phyloP scores from a whole-genome alignment of 129 eudicot species.

The Saposhnikovia divaricata region DNA sequence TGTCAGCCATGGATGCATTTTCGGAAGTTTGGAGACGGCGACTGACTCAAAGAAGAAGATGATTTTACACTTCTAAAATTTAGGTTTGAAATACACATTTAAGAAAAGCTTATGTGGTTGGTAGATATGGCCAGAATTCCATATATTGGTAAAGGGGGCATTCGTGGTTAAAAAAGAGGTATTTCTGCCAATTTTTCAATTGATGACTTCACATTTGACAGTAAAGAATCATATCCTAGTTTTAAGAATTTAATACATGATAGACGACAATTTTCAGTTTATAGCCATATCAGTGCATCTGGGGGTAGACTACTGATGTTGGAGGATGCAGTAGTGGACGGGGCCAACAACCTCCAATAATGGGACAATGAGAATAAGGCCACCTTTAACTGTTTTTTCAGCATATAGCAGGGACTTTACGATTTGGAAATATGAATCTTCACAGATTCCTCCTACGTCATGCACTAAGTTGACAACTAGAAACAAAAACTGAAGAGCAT shows the following conservation, averaged over 20 bases:
- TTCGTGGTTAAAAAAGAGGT: too few relatives aligned
- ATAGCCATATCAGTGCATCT: neutral
- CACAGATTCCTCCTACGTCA: neutral
- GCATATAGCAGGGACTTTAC: neutral
- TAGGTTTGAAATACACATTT: too few relatives aligned
- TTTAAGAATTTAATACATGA: neutral
- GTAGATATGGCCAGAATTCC: too few relatives aligned
- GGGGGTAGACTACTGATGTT: neutral
- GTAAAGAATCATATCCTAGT: neutral
- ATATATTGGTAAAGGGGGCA: too few relatives aligned
- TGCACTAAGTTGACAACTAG: neutral
- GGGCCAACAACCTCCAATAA: neutral
- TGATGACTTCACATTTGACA: neutral
- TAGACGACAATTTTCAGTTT: neutral
- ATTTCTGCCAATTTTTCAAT: too few relatives aligned
- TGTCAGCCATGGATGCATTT: too few relatives aligned
- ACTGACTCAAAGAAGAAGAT: too few relatives aligned
- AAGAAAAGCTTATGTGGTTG: too few relatives aligned
- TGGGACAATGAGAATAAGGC: neutral
- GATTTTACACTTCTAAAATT: too few relatives aligned
- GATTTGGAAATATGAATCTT: neutral
- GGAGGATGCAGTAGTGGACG: neutral
- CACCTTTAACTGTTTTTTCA: neutral
- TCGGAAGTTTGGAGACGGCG: too few relatives aligned
- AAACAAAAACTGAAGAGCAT: neutral